Evolutionary conservation across 2,329 filamentous ascomycete genomes (phyloP).

Genomic region (Colletotrichum sidae): DNA sequence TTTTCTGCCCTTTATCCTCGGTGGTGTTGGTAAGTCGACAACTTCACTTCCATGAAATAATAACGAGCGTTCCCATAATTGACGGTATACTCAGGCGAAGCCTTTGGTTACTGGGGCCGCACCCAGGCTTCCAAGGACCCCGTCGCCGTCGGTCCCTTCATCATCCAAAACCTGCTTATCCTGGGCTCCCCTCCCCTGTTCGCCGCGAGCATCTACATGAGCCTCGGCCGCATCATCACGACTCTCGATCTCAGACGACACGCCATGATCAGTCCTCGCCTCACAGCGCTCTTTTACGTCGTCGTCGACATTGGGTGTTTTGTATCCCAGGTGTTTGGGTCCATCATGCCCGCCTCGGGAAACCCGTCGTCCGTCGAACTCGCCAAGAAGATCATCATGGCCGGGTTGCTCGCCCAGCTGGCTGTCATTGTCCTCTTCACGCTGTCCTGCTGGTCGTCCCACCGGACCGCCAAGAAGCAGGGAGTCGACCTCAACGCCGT

Average conservation of each 20-base stretch:
- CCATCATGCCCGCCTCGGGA: slow-evolving; percentile 41
- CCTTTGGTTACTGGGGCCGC: slow-evolving; percentile 34
- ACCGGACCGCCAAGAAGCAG: slow-evolving; percentile 8
- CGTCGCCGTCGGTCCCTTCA: slow-evolving; percentile 41
- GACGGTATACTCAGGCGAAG: slow-evolving; percentile 15
- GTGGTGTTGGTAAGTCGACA: slow-evolving; percentile 11
- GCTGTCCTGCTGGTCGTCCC: slow-evolving; percentile 14
- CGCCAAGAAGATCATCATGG: slow-evolving; percentile 40
- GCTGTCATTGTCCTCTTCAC: slow-evolving; percentile 61
- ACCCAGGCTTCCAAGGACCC: slow-evolving; percentile 17
- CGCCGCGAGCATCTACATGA: slow-evolving; percentile 56
- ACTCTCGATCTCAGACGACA: slow-evolving; percentile 49
- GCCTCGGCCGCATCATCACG: slow-evolving; percentile 48
- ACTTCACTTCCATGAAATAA: background rate
- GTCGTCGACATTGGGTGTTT: slow-evolving; percentile 57
- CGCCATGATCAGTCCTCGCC: slow-evolving; percentile 50
- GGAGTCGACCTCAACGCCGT: background rate
- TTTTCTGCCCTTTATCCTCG: slow-evolving; percentile 19
- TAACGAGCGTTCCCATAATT: background rate
- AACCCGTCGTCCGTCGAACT: slow-evolving; percentile 29
- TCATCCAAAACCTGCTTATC: slow-evolving; percentile 52
- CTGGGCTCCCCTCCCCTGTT: slow-evolving; percentile 53
- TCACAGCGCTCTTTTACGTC: slow-evolving; percentile 61
- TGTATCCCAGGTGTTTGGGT: slow-evolving; percentile 53
- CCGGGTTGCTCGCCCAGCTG: slow-evolving; percentile 61